Evolutionary conservation across 2,329 filamentous ascomycete species (phyloP).

Genomic region (Clarireedia paspali): DNA sequence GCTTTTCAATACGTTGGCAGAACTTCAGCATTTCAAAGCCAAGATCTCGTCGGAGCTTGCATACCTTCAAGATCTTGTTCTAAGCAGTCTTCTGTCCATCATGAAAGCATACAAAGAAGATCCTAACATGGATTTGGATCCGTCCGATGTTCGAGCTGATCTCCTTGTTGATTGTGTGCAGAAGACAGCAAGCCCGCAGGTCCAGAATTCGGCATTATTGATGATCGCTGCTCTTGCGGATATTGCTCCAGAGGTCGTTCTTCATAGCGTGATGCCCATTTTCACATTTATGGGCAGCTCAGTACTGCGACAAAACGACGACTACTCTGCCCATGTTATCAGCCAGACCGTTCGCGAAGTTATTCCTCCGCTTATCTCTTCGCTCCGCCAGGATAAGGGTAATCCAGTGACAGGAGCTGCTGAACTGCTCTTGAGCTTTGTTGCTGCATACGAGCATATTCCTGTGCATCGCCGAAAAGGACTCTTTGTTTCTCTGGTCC

Average conservation of each 20-base stretch:
- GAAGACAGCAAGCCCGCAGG: conserved; percentile 82
- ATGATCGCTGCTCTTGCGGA: conserved; percentile 81
- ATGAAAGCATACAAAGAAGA: conserved; percentile 66
- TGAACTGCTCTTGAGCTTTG: conserved; percentile 90
- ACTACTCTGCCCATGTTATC: conserved; percentile 94
- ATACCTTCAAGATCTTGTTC: conserved; percentile 79
- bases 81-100: conserved; percentile 76
- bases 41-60: conserved; percentile 80
- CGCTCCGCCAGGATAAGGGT: conserved; percentile 73
- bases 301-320: conserved; percentile 84
- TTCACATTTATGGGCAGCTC: conserved; percentile 97
- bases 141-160: conserved; percentile 76
- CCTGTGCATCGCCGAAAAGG: conserved; percentile 76
- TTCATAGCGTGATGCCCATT: conserved; percentile 98
- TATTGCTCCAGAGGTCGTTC: conserved; percentile 80
- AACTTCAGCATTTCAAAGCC: conserved; percentile 76
- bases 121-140: conserved; percentile 59
- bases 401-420: conserved; percentile 73
- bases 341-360: conserved; percentile 92
- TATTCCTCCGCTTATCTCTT: conserved; percentile 82
- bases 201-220: conserved; percentile 85
- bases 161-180: conserved; percentile 90
- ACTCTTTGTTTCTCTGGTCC: conserved; percentile 76
- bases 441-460: conserved; percentile 92
- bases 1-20: conserved; percentile 77